Percentiles rank a stretch among this genome's conserved stretches.
Conservation (phyloP, 2,329 filamentous ascomycete species). For the Xylariaceae sp. region DNA sequence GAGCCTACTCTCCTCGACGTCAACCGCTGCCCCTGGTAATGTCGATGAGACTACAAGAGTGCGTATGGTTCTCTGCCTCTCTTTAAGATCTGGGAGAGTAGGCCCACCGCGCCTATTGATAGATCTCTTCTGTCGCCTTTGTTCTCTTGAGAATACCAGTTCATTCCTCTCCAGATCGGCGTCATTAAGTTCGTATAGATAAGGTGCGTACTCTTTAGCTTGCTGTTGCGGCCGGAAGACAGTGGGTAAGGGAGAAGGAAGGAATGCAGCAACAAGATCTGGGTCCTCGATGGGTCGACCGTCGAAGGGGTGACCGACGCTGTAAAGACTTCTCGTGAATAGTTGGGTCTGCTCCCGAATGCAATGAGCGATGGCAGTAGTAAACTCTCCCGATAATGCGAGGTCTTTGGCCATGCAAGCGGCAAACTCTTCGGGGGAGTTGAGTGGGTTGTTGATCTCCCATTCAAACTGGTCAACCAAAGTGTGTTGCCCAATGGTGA, state of each 20-base stretch:
- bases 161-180: constrained; percentile 87
- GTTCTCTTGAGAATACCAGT: constrained; percentile 87
- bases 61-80: constrained; percentile 86
- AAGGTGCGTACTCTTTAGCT: constrained; percentile 90
- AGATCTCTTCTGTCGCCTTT: constrained; percentile 89
- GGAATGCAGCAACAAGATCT: constrained; percentile 79
- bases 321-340: constrained; percentile 89
- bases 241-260: constrained; percentile 75
- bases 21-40: constrained; percentile 77
- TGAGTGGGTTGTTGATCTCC: constrained; percentile 94
- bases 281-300: constrained; percentile 89
- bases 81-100: constrained; percentile 90
- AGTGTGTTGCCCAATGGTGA: constrained; percentile 92
- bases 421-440: constrained; percentile 94
- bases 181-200: constrained; percentile 90
- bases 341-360: constrained; percentile 95
- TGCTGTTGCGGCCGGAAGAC: constrained; percentile 89
- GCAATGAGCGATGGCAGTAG: constrained; percentile 94
- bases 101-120: constrained; percentile 91
- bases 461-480: constrained; percentile 97
- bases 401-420: constrained; percentile 83
- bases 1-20: constrained; percentile 78
- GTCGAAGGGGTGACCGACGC: constrained; percentile 91
- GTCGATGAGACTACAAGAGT: constrained; percentile 91
- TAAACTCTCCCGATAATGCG: constrained; percentile 90